A percentile compares a stretch with the other conserved stretches of the same genome.
Evolutionary conservation across 140 eudicot genomes (phyloP).

Genomic region (Flaveria floridana): DNA sequence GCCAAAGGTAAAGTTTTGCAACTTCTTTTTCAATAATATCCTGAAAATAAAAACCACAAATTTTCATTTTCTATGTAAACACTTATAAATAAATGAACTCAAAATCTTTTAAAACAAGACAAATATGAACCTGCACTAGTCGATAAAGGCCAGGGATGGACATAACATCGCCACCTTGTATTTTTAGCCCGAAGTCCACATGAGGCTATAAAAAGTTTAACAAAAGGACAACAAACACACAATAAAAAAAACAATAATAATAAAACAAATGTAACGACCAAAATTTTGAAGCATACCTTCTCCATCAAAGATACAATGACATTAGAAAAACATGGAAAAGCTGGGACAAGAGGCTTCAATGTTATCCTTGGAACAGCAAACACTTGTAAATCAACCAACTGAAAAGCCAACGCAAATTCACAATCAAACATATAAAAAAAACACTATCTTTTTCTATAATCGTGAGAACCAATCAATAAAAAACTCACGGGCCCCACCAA

Average conservation of each 20-base stretch:
- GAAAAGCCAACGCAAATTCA: constrained; percentile 29
- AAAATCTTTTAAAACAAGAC: not conserved
- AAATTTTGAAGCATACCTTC: constrained; percentile 43
- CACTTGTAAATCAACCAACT: constrained; percentile 89
- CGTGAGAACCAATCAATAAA: not conserved
- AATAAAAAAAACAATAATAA: not conserved
- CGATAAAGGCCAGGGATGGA: constrained; percentile 85
- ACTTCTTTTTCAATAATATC: constrained; percentile 61
- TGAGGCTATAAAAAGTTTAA: constrained; percentile 52
- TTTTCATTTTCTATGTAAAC: not conserved
- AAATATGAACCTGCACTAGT: constrained; percentile 57
- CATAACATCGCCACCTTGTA: constrained; percentile 83
- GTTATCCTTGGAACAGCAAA: constrained; percentile 64
- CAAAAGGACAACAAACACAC: constrained; percentile 3
- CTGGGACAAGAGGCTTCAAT: constrained; percentile 78
- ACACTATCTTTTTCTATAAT: not conserved
- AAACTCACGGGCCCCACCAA: constrained; percentile 12
- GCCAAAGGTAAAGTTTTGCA: constrained; percentile 81
- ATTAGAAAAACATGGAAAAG: constrained; percentile 74
- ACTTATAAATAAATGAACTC: not conserved
- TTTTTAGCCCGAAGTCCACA: constrained; percentile 78
- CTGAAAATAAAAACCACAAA: constrained; percentile 39
- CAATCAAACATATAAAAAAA: constrained; percentile 8
- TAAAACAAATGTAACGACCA: not conserved
- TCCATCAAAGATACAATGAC: constrained; percentile 74